Percentiles rank a stretch among this genome's conserved stretches.
Conservation (phyloP, 768 basidiomycete species). For the Boletus coccyginus region DNA sequence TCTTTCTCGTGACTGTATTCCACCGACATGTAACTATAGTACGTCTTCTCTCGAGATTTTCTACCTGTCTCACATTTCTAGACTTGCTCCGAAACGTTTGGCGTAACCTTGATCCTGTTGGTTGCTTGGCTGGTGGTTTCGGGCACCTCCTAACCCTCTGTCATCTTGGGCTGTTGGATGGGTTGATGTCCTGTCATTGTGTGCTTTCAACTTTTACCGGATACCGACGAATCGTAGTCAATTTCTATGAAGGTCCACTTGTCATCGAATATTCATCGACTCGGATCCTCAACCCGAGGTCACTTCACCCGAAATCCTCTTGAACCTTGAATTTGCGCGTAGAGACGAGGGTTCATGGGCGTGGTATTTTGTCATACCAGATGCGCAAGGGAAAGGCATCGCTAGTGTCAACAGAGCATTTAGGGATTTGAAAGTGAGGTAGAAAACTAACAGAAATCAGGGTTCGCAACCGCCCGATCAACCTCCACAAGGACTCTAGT, state of each 20-base stretch:
- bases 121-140: neutral
- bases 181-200: neutral
- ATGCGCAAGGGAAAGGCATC: conserved; percentile 53
- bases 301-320: conserved; percentile 38
- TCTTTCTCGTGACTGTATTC: neutral
- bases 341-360: conserved; percentile 74
- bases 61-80: conserved; percentile 6
- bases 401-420: conserved; percentile 71
- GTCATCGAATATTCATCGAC: conserved; percentile 41
- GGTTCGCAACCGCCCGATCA: too few species aligned
- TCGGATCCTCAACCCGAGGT: conserved; percentile 49
- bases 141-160: neutral
- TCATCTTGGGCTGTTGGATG: neutral
- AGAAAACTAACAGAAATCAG: too few species aligned
- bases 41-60: neutral
- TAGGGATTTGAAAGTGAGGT: conserved; percentile 77
- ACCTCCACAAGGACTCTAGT: too few species aligned
- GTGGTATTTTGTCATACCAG: conserved; percentile 71
- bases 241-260: conserved; percentile 12
- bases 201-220: neutral
- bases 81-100: neutral
- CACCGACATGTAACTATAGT: conserved; percentile 2
- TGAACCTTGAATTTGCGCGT: conserved; percentile 64
- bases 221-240: neutral
- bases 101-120: neutral